Evolutionary conservation across 116 monocot species (phyloP).

Genomic region (Trichopus zeylanicus): DNA sequence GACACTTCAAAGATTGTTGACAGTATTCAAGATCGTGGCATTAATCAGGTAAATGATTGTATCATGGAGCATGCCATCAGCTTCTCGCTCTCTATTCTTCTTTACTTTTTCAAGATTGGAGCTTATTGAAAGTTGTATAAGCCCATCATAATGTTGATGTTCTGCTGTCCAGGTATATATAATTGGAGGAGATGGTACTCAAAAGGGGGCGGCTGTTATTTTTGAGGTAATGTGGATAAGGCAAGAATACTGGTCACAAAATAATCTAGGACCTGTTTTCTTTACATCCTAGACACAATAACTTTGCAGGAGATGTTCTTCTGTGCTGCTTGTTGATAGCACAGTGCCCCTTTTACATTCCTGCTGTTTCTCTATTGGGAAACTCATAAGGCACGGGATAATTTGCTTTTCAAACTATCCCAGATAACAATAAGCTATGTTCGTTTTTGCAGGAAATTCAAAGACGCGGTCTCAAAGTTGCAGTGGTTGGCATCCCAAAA

Average conservation of each 20-base stretch:
- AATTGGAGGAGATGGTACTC: conserved; percentile 55
- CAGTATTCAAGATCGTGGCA: conserved; percentile 63
- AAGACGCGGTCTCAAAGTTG: conserved; percentile 53
- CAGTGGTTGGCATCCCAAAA: conserved; percentile 62
- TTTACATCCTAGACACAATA: too few relatives aligned
- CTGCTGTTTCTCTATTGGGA: too few relatives aligned
- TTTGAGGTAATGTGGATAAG: conserved; percentile 27
- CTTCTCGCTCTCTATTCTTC: not conserved
- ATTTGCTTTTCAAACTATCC: not conserved
- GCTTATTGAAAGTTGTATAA: not conserved
- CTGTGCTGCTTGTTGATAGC: too few relatives aligned
- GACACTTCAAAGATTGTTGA: conserved; percentile 70
- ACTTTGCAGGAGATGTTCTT: too few relatives aligned
- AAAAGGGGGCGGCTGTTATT: conserved; percentile 41
- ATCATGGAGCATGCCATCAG: not conserved
- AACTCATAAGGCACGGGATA: too few relatives aligned
- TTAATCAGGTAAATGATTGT: conserved; percentile 49
- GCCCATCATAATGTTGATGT: not conserved
- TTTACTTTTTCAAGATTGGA: not conserved
- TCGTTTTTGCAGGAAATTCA: conserved; percentile 38
- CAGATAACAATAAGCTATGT: not conserved
- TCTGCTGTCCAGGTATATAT: conserved; percentile 28
- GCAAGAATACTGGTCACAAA: not conserved
- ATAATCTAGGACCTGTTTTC: too few relatives aligned
- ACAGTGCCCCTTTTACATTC: too few relatives aligned